Conservation (phyloP, 176 grass and related monocot species). For the Pontederia crassipes region DNA sequence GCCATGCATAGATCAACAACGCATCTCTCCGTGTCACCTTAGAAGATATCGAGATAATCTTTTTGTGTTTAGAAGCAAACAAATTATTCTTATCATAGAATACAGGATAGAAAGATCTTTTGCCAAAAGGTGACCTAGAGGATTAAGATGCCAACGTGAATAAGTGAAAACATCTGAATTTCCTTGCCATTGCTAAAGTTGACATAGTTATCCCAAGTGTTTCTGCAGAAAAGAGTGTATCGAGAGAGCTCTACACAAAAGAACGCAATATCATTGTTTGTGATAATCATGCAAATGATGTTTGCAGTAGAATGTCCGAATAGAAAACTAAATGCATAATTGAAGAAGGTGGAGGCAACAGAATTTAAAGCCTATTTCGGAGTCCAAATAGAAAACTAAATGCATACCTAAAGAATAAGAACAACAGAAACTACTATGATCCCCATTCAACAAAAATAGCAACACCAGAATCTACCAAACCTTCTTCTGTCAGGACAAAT, state of each 20-base stretch:
- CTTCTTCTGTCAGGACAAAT: constrained; percentile 89
- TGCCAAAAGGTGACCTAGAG: too few relatives aligned
- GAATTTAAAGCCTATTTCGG: background rate
- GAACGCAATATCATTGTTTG: too few relatives aligned
- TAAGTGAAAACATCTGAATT: background rate
- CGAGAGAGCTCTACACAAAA: constrained; percentile 64
- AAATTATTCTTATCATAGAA: too few relatives aligned
- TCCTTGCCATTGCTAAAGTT: constrained; percentile 28
- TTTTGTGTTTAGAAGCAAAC: too few relatives aligned
- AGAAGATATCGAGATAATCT: too few relatives aligned
- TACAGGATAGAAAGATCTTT: too few relatives aligned
- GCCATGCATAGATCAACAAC: too few relatives aligned
- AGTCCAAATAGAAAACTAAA: background rate
- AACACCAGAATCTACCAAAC: constrained; percentile 59
- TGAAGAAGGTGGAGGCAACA: background rate
- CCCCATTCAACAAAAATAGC: constrained; percentile 87
- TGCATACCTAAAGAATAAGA: constrained; percentile 73
- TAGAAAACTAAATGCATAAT: too few relatives aligned
- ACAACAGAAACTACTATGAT: too few relatives aligned
- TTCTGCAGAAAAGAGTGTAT: constrained; percentile 54
- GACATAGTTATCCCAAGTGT: constrained; percentile 39
- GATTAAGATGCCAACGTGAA: too few relatives aligned
- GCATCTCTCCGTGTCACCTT: too few relatives aligned
- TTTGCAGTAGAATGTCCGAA: background rate
- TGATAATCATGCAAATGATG: background rate